These are phyloP conservation scores for Gamarada debralockiae DNA, from an alignment of 495 filamentous ascomycete genomes.

Conservation along the genomic window DNA sequence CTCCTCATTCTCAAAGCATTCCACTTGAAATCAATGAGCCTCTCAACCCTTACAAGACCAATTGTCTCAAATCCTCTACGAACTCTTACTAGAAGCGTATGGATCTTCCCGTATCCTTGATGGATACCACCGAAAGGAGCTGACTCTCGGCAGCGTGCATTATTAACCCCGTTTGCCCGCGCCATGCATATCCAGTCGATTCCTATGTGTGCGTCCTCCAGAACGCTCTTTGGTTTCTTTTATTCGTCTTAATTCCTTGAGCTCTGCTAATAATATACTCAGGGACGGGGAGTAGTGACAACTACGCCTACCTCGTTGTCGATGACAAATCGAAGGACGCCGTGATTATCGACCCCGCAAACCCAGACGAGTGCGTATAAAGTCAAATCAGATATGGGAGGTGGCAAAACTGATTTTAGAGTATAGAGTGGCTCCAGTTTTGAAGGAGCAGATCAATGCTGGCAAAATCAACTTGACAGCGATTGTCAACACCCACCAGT, in stretches of 20 bases:
- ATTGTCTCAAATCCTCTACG: slow-evolving; percentile 25
- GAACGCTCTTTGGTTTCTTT: not conserved
- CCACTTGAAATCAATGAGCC: slow-evolving; percentile 27
- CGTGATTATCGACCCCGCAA: slow-evolving; percentile 93
- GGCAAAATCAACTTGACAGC: slow-evolving; percentile 78
- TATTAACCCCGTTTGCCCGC: slow-evolving; percentile 8
- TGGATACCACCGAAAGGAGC: slow-evolving; percentile 9
- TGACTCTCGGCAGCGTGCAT: slow-evolving; percentile 12
- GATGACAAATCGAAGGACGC: slow-evolving; percentile 88
- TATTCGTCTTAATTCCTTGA: not conserved
- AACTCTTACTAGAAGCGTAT: slow-evolving; percentile 28
- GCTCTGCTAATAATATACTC: slow-evolving; percentile 4
- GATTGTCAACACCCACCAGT: slow-evolving; percentile 98
- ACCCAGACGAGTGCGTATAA: slow-evolving; percentile 77
- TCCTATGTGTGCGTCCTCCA: slow-evolving; percentile 84
- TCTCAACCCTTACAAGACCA: slow-evolving; percentile 25
- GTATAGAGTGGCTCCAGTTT: slow-evolving; percentile 71
- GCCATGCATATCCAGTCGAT: slow-evolving; percentile 94
- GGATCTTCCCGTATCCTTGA: slow-evolving; percentile 8
- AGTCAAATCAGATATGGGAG: not conserved
- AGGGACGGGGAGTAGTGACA: slow-evolving; percentile 90
- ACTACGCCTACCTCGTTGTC: slow-evolving; percentile 93
- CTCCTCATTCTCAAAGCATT: not conserved
- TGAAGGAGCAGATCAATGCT: slow-evolving; percentile 66
- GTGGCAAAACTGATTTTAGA: not conserved